Evolutionary conservation across 257 asterid species (phyloP).

Genomic region (Buddleja alternifolia): DNA sequence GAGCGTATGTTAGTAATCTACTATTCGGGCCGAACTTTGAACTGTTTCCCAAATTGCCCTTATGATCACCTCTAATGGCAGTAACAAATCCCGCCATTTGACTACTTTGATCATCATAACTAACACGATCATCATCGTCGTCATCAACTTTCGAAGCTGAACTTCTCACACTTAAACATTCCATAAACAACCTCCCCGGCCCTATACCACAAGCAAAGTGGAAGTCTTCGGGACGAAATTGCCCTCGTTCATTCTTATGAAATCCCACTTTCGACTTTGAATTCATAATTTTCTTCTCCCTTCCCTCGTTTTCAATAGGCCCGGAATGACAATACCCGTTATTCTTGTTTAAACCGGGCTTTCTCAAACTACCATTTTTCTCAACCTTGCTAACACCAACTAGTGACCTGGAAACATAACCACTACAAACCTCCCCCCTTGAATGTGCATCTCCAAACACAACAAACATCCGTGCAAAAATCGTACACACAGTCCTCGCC

Average conservation of each 20-base stretch:
- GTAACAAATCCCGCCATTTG: constrained; percentile 57
- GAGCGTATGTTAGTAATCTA: constrained; percentile 45
- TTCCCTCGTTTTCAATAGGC: constrained; percentile 27
- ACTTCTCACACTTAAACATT: constrained; percentile 70
- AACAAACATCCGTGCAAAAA: constrained; percentile 55
- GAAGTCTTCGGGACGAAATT: constrained; percentile 66
- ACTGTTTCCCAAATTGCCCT: constrained; percentile 24
- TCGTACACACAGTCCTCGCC: constrained; percentile 78
- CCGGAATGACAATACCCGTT: constrained; percentile 35
- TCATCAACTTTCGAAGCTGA: constrained; percentile 55
- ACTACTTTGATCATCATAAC: constrained; percentile 58
- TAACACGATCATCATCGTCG: constrained; percentile 38
- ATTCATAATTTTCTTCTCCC: constrained; percentile 38
- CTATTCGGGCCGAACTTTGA: constrained; percentile 47
- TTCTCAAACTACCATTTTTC: constrained; percentile 27
- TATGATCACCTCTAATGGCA: constrained; percentile 34
- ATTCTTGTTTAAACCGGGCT: constrained; percentile 38
- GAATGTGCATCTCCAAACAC: constrained; percentile 53
- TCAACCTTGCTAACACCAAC: constrained; percentile 31
- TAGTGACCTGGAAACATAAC: constrained; percentile 35
- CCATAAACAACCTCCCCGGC: constrained; percentile 76
- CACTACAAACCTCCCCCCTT: constrained; percentile 26
- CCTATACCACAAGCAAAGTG: constrained; percentile 76
- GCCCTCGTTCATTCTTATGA: constrained; percentile 50
- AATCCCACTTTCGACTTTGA: constrained; percentile 33